Conservation (phyloP, 371 early-diverging fungal genomes). For the Syncephalis plumigaleata region DNA sequence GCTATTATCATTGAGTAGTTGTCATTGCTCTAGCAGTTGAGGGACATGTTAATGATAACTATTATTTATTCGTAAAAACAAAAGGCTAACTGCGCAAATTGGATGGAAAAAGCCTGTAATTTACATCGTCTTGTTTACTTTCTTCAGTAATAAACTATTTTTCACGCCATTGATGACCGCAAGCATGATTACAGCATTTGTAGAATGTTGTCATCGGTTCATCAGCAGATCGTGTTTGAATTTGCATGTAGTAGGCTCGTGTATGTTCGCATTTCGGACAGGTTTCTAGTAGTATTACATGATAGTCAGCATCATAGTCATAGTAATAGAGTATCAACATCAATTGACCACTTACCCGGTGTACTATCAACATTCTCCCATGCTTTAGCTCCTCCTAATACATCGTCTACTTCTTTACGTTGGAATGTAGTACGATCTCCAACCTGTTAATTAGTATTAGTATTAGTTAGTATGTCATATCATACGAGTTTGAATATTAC, state of each 20-base stretch:
- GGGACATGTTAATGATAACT: too few species aligned
- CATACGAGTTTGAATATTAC: neutral
- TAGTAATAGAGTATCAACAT: neutral
- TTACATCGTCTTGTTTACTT: too few species aligned
- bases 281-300: conserved; percentile 23
- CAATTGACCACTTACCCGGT: conserved; percentile 30
- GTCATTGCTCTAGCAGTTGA: too few species aligned
- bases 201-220: conserved; percentile 88
- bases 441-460: neutral
- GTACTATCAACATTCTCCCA: conserved; percentile 88
- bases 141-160: too few species aligned
- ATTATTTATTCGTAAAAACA: too few species aligned
- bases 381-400: conserved; percentile 77
- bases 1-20: too few species aligned
- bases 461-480: neutral
- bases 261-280: conserved; percentile 84
- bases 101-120: too few species aligned
- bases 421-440: conserved; percentile 21
- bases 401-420: conserved; percentile 84
- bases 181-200: conserved; percentile 51
- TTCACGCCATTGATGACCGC: conserved; percentile 65
- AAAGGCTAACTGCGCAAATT: too few species aligned
- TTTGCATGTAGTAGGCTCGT: conserved; percentile 80
- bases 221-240: conserved; percentile 92
- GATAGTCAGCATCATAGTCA: neutral